Conservation (phyloP, 148 eudicot species). For the Camellia granthamiana region DNA sequence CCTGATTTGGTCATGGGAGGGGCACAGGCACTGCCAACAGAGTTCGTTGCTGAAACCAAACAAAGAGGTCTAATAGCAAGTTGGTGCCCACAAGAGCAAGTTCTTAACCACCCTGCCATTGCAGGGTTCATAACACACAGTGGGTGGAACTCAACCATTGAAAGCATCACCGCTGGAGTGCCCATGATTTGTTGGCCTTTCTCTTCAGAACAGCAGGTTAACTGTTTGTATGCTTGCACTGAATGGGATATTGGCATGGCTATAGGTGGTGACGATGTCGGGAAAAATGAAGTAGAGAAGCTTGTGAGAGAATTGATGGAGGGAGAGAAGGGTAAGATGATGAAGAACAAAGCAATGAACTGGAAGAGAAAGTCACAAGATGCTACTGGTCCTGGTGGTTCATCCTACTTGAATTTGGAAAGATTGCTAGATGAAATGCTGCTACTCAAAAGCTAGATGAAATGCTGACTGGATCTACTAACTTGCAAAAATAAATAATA, state of each 20-base stretch:
- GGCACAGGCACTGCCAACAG: not conserved
- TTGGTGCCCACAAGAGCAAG: slow-evolving; percentile 25
- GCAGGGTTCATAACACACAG: slow-evolving; percentile 1
- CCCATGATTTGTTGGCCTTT: slow-evolving; percentile 14
- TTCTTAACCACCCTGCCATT: slow-evolving; percentile 2
- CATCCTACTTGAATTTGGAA: slow-evolving; percentile 5
- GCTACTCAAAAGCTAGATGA: not conserved
- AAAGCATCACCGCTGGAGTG: slow-evolving; percentile 4
- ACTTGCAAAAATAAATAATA: no score
- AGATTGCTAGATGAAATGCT: not conserved
- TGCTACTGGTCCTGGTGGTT: slow-evolving; percentile 10
- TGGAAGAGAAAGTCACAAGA: slow-evolving; percentile 10
- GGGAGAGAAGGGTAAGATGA: not conserved
- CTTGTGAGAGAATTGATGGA: not conserved
- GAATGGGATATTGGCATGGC: slow-evolving; percentile 11
- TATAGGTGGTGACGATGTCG: not conserved
- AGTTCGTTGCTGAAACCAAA: slow-evolving; percentile 1
- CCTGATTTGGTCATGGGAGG: slow-evolving; percentile 14
- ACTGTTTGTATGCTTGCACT: not conserved
- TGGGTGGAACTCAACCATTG: slow-evolving; percentile 3
- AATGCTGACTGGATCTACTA: not conserved
- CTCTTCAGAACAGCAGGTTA: not conserved
- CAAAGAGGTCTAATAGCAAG: slow-evolving; percentile 13
- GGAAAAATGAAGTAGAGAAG: not conserved
- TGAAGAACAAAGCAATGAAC: not conserved